Evolutionary conservation across 2,329 filamentous ascomycete species (phyloP).

Genomic region (Microsporum audouinii): DNA sequence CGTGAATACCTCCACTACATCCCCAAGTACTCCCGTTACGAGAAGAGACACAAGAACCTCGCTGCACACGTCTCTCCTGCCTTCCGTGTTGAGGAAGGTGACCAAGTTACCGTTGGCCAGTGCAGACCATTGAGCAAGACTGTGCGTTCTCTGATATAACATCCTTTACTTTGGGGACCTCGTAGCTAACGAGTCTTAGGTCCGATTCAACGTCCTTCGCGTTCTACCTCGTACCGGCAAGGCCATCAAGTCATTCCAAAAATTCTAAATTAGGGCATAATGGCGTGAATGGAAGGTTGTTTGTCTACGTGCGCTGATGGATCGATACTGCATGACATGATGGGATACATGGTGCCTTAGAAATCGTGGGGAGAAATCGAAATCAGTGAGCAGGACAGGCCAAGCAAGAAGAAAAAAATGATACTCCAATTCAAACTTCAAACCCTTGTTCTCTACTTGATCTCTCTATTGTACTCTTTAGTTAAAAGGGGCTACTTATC

Average conservation of each 20-base stretch:
- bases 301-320: slow-evolving; percentile 4
- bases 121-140: slow-evolving; percentile 99
- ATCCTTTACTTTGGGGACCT: neutral
- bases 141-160: slow-evolving; percentile 50
- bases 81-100: slow-evolving; percentile 99
- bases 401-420: slow-evolving; percentile 3
- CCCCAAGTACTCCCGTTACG: slow-evolving; percentile 99
- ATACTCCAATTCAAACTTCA: slow-evolving; percentile 2
- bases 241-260: slow-evolving; percentile 93
- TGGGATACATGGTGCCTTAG: slow-evolving; percentile 4
- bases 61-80: slow-evolving; percentile 97
- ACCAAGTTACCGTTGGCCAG: slow-evolving; percentile 98
- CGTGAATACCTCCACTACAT: slow-evolving; percentile 99
- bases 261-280: slow-evolving; percentile 62
- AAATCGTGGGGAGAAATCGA: slow-evolving; percentile 7
- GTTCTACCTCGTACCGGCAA: slow-evolving; percentile 96
- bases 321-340: slow-evolving; percentile 4
- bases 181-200: slow-evolving; percentile 39
- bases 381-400: neutral
- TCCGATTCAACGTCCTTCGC: slow-evolving; percentile 99
- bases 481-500: neutral
- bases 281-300: slow-evolving; percentile 14
- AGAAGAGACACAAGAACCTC: slow-evolving; percentile 99
- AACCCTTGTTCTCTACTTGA: neutral
- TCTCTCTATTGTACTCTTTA: neutral